phyloP scores from a whole-genome alignment of 1,139 yeast species.

The Kodamaea suecica region DNA sequence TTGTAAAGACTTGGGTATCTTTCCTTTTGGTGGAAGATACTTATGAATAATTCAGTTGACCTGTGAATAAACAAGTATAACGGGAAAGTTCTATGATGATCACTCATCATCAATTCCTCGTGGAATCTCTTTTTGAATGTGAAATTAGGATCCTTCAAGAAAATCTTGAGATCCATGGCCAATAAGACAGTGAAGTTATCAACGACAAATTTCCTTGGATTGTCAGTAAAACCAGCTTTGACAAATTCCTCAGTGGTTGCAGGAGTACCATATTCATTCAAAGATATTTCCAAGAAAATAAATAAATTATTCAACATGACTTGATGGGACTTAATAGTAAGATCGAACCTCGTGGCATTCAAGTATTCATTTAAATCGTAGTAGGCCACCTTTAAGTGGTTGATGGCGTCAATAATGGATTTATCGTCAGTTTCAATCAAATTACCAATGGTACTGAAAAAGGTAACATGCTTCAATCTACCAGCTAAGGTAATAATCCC shows the following conservation, averaged over 20 bases:
- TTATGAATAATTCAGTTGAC: constrained; percentile 39
- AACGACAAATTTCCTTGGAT: constrained; percentile 41
- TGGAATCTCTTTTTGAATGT: constrained; percentile 56
- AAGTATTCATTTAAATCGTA: constrained; percentile 40
- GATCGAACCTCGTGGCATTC: constrained; percentile 34
- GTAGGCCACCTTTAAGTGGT: constrained; percentile 34
- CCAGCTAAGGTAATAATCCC: constrained; percentile 45
- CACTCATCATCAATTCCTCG: constrained; percentile 54
- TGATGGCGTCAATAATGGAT: constrained; percentile 31
- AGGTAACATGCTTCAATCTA: constrained; percentile 44
- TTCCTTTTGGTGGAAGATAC: constrained; percentile 33
- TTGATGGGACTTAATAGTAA: constrained; percentile 40
- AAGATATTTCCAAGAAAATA: constrained; percentile 37
- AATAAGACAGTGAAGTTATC: constrained; percentile 41
- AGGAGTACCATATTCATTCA: constrained; percentile 45
- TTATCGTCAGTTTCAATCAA: constrained; percentile 41
- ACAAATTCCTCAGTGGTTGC: constrained; percentile 46
- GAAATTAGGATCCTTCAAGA: constrained; percentile 53
- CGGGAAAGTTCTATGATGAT: constrained; percentile 45
- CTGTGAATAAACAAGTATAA: constrained; percentile 35
- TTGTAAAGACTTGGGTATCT: constrained; percentile 39
- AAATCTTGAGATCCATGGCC: constrained; percentile 51
- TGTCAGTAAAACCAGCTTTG: constrained; percentile 47
- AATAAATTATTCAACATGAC: constrained; percentile 43
- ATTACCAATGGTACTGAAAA: constrained; percentile 41